Percentiles rank a stretch among this genome's conserved stretches.
Conservation (phyloP, 768 basidiomycete genomes). For the Termitomyces sp. region DNA sequence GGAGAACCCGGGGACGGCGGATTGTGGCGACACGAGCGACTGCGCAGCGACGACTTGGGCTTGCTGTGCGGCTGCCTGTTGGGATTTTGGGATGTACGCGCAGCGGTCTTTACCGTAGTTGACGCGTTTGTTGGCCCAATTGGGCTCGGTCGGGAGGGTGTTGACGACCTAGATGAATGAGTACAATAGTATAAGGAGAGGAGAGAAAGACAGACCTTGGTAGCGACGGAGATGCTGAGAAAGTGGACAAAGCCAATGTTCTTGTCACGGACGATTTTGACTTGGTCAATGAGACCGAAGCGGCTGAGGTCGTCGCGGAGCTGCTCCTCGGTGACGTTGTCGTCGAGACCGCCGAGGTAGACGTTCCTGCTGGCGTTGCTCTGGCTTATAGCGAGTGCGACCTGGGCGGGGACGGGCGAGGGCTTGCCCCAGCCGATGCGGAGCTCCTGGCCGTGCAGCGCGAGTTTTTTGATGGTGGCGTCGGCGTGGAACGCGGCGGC, state of each 20-base stretch:
- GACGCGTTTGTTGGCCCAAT: conserved; percentile 94
- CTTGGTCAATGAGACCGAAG: conserved; percentile 97
- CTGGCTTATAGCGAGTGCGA: conserved; percentile 84
- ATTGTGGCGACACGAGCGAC: conserved; percentile 55
- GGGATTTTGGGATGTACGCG: conserved; percentile 95
- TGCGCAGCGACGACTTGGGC: conserved; percentile 86
- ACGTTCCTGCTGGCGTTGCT: conserved; percentile 94
- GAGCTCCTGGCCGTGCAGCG: conserved; percentile 92
- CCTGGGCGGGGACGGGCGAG: conserved; percentile 79
- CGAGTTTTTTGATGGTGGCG: conserved; percentile 89
- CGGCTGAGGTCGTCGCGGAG: conserved; percentile 86
- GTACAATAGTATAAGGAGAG: no score
- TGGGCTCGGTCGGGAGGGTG: conserved; percentile 85
- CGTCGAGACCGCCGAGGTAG: conserved; percentile 91
- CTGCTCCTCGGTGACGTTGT: conserved; percentile 85
- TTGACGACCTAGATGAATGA: conserved; percentile 72
- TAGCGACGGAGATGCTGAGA: conserved; percentile 89
- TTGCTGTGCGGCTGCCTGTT: conserved; percentile 82
- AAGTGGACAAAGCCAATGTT: conserved; percentile 99
- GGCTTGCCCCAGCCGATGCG: conserved; percentile 99
- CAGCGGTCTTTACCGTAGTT: conserved; percentile 99
- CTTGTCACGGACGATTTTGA: conserved; percentile 99
- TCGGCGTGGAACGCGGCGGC: conserved; percentile 98
- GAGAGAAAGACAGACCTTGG: conserved; percentile 62
- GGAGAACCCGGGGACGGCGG: conserved; percentile 28